Evolutionary conservation across 2,329 filamentous ascomycete genomes (phyloP).

Genomic region (Cladophialophora carrionii): DNA sequence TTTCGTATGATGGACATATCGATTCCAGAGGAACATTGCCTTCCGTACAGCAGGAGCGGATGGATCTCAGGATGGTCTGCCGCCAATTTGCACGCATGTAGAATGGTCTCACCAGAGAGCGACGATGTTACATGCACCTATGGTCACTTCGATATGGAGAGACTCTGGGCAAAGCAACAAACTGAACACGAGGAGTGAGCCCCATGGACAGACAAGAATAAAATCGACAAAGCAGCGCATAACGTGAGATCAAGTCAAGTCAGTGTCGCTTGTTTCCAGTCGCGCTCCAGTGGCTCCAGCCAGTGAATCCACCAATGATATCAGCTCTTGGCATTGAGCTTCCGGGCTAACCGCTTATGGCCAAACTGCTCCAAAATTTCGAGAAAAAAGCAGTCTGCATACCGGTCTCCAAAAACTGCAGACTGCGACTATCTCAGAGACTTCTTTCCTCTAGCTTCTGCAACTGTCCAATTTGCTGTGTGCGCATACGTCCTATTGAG

Average conservation of each 20-base stretch:
- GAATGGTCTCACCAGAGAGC: neutral
- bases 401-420: constrained; percentile 21
- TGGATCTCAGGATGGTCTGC: neutral
- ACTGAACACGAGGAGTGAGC: neutral
- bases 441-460: neutral
- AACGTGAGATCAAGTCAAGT: too few species aligned
- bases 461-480: neutral
- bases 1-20: neutral
- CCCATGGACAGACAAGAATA: neutral
- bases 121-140: neutral
- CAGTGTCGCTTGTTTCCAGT: too few species aligned
- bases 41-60: neutral
- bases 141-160: neutral
- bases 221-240: neutral
- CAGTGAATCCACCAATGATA: constrained; percentile 10
- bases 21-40: neutral
- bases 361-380: constrained; percentile 36
- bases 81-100: neutral
- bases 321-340: constrained; percentile 20
- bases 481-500: neutral
- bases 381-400: constrained; percentile 23
- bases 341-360: constrained; percentile 20
- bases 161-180: neutral
- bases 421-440: constrained; percentile 3
- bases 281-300: neutral